phyloP scores from a whole-genome alignment of 2,329 filamentous ascomycete genomes.

The Apiospora aurea region DNA sequence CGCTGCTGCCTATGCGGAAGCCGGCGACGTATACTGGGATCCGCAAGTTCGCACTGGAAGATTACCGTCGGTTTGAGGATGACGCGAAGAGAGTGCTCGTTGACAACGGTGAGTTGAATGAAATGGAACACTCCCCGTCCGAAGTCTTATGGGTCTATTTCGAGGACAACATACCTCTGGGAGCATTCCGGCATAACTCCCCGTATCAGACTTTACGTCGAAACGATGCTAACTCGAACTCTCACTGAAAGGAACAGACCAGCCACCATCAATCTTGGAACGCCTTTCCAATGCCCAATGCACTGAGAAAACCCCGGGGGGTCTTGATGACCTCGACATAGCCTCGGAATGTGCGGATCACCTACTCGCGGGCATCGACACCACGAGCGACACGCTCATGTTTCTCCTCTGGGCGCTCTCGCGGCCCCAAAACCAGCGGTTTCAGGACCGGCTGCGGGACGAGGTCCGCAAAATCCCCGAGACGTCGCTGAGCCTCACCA shows the following conservation, averaged over 20 bases:
- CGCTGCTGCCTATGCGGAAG: constrained; percentile 56
- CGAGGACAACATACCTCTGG: too few species aligned
- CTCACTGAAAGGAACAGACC: too few species aligned
- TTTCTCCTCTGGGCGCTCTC: constrained; percentile 59
- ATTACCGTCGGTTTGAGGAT: too few species aligned
- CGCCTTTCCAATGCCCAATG: constrained; percentile 5
- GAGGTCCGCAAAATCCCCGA: constrained; percentile 47
- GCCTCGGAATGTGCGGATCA: constrained; percentile 62
- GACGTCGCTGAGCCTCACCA: constrained; percentile 16
- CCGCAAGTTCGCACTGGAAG: constrained; percentile 46
- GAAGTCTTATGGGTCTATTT: too few species aligned
- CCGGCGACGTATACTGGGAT: constrained; percentile 60
- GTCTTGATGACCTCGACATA: constrained; percentile 52
- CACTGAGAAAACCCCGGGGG: constrained; percentile 33
- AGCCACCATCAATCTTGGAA: too few species aligned
- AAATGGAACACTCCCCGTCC: too few species aligned
- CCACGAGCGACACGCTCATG: constrained; percentile 59
- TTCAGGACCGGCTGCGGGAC: constrained; percentile 52
- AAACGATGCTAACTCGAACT: too few species aligned
- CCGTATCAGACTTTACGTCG: too few species aligned
- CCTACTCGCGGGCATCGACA: constrained; percentile 60
- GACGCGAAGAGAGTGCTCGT: too few species aligned
- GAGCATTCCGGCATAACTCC: too few species aligned
- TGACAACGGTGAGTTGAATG: too few species aligned
- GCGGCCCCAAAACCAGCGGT: constrained; percentile 46